Conservation (phyloP, 352 stramenopile species). For the Globisporangium iwayamae region DNA sequence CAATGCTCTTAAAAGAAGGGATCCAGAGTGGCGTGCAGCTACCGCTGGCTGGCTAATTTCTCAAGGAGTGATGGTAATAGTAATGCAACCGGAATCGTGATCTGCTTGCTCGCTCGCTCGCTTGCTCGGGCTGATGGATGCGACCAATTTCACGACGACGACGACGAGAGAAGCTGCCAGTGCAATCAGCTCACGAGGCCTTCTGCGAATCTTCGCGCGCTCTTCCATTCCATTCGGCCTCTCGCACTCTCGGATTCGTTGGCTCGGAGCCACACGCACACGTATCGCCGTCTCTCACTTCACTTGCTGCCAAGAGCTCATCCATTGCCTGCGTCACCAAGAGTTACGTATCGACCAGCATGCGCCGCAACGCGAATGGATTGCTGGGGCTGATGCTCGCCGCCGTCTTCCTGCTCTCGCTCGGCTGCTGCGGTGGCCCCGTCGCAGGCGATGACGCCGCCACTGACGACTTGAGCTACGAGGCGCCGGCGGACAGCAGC, state of each 20-base stretch:
- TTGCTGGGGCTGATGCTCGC: conserved; percentile 18
- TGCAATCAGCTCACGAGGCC: background rate
- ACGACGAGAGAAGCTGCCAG: background rate
- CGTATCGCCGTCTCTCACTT: background rate
- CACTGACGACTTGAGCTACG: background rate
- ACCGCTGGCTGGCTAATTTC: no score
- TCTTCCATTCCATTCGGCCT: background rate
- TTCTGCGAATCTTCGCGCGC: conserved; percentile 1
- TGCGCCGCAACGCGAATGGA: conserved; percentile 11
- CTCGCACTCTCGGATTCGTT: conserved; percentile 1
- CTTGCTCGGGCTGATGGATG: no score
- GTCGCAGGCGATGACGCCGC: conserved; percentile 12
- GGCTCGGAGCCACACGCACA: background rate
- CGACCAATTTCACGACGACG: no score
- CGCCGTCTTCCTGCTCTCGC: conserved; percentile 18
- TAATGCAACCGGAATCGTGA: no score
- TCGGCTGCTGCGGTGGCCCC: conserved; percentile 10
- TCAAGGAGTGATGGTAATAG: no score
- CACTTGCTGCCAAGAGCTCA: background rate
- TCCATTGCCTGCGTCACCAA: background rate
- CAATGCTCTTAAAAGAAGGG: no score
- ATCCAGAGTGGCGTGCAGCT: no score
- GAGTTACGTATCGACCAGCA: background rate
- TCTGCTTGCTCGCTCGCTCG: no score
- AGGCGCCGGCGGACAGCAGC: background rate